Conservation (phyloP, 768 basidiomycete species). For the Pluteus cervinus region DNA sequence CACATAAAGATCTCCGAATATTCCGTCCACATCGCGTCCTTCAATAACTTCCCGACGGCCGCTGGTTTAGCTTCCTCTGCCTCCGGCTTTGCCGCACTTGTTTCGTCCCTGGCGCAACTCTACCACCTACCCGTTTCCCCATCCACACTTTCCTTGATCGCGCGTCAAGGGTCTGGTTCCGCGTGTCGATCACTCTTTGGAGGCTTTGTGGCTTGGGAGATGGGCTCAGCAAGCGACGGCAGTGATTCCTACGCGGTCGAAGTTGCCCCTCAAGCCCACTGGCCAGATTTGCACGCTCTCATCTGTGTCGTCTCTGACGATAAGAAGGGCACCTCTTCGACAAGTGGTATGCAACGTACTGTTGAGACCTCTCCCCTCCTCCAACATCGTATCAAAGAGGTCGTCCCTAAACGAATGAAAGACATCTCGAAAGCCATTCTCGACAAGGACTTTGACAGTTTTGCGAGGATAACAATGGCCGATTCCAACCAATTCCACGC, state of each 20-base stretch:
- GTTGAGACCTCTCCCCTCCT: constrained; percentile 88
- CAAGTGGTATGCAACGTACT: constrained; percentile 96
- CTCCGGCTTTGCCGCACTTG: constrained; percentile 93
- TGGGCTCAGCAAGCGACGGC: constrained; percentile 62
- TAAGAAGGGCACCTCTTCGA: constrained; percentile 95
- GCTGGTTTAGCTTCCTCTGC: constrained; percentile 97
- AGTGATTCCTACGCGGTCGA: constrained; percentile 84
- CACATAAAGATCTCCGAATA: constrained; percentile 54
- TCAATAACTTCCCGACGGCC: constrained; percentile 99
- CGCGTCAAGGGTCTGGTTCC: constrained; percentile 95
- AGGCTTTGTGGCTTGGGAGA: constrained; percentile 95
- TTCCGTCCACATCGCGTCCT: constrained; percentile 84
- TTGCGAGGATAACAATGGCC: constrained; percentile 90
- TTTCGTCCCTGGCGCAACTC: constrained; percentile 80
- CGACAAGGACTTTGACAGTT: constrained; percentile 76
- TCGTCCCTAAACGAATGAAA: constrained; percentile 87
- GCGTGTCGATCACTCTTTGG: constrained; percentile 97
- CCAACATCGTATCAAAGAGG: constrained; percentile 77
- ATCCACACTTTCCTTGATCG: constrained; percentile 85
- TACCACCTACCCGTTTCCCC: constrained; percentile 76
- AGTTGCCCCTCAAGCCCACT: constrained; percentile 79
- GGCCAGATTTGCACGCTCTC: constrained; percentile 94
- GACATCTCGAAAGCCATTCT: constrained; percentile 77
- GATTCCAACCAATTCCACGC: constrained; percentile 99
- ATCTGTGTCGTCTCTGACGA: constrained; percentile 95